phyloP scores from a whole-genome alignment of 1,139 yeast species.

The Eremothecium coryli region DNA sequence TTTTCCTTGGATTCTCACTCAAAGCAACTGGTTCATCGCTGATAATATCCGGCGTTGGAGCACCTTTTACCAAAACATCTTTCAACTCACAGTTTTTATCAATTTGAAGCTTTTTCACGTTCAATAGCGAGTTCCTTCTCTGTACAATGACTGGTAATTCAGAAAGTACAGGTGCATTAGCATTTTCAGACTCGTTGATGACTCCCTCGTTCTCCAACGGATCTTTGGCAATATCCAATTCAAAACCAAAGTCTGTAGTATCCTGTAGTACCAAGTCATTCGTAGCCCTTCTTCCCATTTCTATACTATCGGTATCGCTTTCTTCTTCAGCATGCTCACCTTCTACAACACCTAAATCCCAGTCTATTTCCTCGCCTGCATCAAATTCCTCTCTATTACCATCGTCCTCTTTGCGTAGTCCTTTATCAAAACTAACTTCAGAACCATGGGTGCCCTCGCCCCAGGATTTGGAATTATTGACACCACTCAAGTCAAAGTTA shows the following conservation, averaged over 20 bases:
- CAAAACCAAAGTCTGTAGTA: constrained; percentile 30
- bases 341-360: constrained; percentile 32
- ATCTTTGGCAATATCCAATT: constrained; percentile 30
- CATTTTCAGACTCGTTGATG: constrained; percentile 4
- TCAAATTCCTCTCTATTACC: constrained; percentile 13
- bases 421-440: constrained; percentile 17
- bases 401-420: constrained; percentile 5
- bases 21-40: neutral
- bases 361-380: constrained; percentile 15
- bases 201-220: constrained; percentile 5
- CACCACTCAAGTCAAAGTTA: constrained; percentile 25
- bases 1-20: constrained; percentile 10
- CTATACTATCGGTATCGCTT: constrained; percentile 43
- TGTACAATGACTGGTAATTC: neutral
- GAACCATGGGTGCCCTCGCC: constrained; percentile 59
- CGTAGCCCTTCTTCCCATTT: constrained; percentile 25
- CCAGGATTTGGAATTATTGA: constrained; percentile 32
- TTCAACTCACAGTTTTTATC: constrained; percentile 23
- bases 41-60: constrained; percentile 2
- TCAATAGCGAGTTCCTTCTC: constrained; percentile 8
- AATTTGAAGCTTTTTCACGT: constrained; percentile 19
- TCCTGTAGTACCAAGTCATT: constrained; percentile 14
- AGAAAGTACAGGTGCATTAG: constrained; percentile 1
- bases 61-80: constrained; percentile 14
- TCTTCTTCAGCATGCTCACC: constrained; percentile 8